Conservation (phyloP, 768 basidiomycete genomes). For the Lactifluus rugatus region DNA sequence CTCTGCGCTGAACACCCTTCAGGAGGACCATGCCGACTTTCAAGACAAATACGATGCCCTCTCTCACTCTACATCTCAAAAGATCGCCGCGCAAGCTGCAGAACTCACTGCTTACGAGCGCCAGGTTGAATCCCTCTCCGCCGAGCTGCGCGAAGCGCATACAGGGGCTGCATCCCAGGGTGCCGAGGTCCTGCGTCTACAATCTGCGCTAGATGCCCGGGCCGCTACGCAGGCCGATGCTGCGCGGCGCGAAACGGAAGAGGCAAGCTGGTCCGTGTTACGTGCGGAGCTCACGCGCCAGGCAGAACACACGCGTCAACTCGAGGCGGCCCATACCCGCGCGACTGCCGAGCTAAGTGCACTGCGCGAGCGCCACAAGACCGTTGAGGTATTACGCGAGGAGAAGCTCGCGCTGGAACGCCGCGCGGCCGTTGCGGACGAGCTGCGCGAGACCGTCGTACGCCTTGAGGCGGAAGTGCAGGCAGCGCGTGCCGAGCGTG, state of each 20-base stretch:
- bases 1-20: constrained; percentile 37
- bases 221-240: constrained; percentile 27
- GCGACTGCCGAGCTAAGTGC: constrained; percentile 43
- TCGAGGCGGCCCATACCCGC: constrained; percentile 52
- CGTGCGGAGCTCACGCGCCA: constrained; percentile 62
- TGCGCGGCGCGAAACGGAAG: constrained; percentile 30
- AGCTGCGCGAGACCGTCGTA: constrained; percentile 45
- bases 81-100: constrained; percentile 40
- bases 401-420: constrained; percentile 59
- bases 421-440: constrained; percentile 41
- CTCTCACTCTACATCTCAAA: constrained; percentile 39
- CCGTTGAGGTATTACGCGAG: constrained; percentile 62
- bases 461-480: constrained; percentile 57
- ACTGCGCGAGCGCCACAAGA: constrained; percentile 46
- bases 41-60: constrained; percentile 45
- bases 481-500: constrained; percentile 45
- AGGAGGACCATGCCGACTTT: constrained; percentile 52
- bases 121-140: constrained; percentile 38
- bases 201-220: constrained; percentile 40
- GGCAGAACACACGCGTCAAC: constrained; percentile 44
- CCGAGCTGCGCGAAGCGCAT: constrained; percentile 37
- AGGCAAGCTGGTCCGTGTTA: constrained; percentile 52
- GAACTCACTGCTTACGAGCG: constrained; percentile 41
- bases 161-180: constrained; percentile 34
- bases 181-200: constrained; percentile 35